Evolutionary conservation across 75 land plant genomes (phyloP), one percentile per base, ranked within the genome.

Genomic region (Selaginella moellendorffii): DNA sequence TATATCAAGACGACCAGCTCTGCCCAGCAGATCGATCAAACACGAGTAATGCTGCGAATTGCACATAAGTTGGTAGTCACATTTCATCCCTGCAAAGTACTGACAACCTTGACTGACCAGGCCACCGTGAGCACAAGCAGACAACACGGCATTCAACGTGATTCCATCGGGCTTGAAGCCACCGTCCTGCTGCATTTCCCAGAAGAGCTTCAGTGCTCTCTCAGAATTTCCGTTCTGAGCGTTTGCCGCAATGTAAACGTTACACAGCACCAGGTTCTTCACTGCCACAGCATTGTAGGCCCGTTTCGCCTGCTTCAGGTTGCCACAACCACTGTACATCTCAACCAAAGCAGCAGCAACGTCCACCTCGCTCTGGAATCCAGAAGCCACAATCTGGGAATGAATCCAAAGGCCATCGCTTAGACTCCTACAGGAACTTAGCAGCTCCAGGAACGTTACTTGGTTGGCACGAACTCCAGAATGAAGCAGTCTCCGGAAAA

Each of bases 121-220:
- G 2, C 77, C 65, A 8, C 23, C 65, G 29, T 52, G 68, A 1
- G 63, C 65, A 54, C 77, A 75, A 42, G 73, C 73, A 30, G 69
- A 60, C 21, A 75, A 63, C 27, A 75, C 68, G 24, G 66, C 54
- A 36, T 36, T 36, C 46, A 36, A 36, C 14, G 46, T 36, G 46
- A 36, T 36, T 14, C 14, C 46, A 14, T 36, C 10, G 46, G 46
- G 46, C 5, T 14, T 5, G 46, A 36, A 5, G 5, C 14, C 46
- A 36, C 46, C 46, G 14, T 36, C 46, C 46, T 36, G 46, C 14
- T 36, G 46, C 46, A 36, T 36, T 36, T 5, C 10, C 46, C 46
- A 36, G 46, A 36, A 36, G 14, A 36, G 46, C 46, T 14, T 36
- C 10, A 36, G 46, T 5, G 46, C 46, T 14, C 14, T 14, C 46